Conservation (phyloP, 306 rosid genomes). For the Lathyrus aphaca region DNA sequence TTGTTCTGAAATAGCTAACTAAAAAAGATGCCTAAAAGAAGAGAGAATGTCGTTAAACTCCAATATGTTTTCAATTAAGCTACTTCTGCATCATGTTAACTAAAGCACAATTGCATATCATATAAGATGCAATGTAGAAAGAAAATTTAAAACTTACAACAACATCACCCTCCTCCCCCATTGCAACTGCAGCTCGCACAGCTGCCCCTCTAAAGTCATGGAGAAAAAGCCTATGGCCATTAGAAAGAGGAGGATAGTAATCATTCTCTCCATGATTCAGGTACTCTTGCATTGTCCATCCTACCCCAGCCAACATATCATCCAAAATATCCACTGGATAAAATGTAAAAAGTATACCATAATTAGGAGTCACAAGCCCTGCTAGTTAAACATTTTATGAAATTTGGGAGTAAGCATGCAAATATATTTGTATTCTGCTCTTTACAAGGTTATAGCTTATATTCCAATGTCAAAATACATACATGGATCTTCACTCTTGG, state of each 20-base stretch:
- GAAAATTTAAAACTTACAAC: conserved; percentile 78
- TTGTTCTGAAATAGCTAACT: conserved; percentile 1
- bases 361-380: conserved; percentile 30
- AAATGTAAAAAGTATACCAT: conserved; percentile 38
- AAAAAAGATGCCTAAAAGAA: conserved; percentile 3
- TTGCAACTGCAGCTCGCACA: conserved; percentile 94
- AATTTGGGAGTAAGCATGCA: conserved; percentile 17
- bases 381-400: conserved; percentile 18
- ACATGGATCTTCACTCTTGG: conserved; percentile 89
- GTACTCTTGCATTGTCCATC: conserved; percentile 99
- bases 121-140: conserved; percentile 27
- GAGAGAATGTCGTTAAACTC: conserved; percentile 7
- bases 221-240: conserved; percentile 89
- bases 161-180: conserved; percentile 99
- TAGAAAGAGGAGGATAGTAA: conserved; percentile 93
- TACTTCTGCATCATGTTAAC: conserved; percentile 22
- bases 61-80: conserved; percentile 36
- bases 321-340: conserved; percentile 89
- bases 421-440: conserved; percentile 15
- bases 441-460: conserved; percentile 14
- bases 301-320: conserved; percentile 94
- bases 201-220: conserved; percentile 91
- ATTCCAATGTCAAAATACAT: conserved; percentile 47
- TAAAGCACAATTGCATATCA: conserved; percentile 1
- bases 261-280: conserved; percentile 88